Evolutionary conservation across 768 basidiomycete species (phyloP), one percentile per base, ranked within the genome.

Genomic region (Lentinula aciculospora): DNA sequence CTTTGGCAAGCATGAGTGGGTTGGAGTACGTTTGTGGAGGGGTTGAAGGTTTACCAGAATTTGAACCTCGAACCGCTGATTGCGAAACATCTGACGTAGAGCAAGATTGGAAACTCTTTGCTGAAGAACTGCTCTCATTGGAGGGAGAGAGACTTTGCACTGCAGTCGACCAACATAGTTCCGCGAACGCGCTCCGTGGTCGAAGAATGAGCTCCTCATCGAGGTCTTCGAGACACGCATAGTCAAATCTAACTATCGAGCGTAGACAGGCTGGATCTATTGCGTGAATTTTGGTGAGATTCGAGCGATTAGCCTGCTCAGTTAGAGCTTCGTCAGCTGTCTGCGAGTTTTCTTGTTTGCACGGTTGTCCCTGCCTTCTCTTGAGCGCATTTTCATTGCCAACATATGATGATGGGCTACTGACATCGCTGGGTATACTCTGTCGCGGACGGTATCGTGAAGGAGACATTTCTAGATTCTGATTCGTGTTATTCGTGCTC

Each of bases 201-300:
- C 71, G 68, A 29, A 71, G 63, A 10, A 78, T 70, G 0, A 78
- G 72, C 59, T 76, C 71, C 21, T 76, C 68, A 63, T 78, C 77
- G 36, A 78, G 72, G 37, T 68, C 68, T 58, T 75, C 67, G 21
- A 78, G 70, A 60, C 76, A 76, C 6, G 71, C 62, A 8, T 69
- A 66, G 64, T 77, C 75, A 58, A 78, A 70, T 53, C 73, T 70
- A 61, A 75, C 67, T 2, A 53, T 36, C 10, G 51, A 15, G 58
- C 71, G 53, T 32, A 66, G 60, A 44, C 40, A 31, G 27, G 57
- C 57, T 4, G 49, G 59, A 32, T 62, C 59, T 23, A 59, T 59
- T 3, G 51, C 53, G 23, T 59, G 48, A n/a, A 54, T 23, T 17
- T 32, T 23, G 34, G 10, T 34, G 19, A 49, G 48, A 2, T 19